Base-by-base conservation (phyloP, 306 rosid species). In the Corylus avellana region DNA sequence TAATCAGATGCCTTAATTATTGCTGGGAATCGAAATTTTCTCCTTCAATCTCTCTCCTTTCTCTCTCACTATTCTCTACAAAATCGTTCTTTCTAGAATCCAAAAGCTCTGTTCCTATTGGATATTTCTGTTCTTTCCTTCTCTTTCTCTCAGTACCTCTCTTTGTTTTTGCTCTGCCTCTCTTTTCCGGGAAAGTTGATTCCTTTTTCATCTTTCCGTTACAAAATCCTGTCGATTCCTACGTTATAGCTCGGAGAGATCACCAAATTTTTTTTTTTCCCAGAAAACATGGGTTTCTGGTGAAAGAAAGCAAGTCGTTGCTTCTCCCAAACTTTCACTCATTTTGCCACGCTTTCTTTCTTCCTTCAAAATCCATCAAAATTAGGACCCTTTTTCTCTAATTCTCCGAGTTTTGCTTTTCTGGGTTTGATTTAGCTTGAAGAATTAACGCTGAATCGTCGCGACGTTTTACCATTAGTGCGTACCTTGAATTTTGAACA, bases 371-470 rank as follows among this genome's bases (percentile, higher is more conserved):
- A 80, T 54, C 44, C 68, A 27, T 75, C 50, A 62, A 56, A 73
- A 73, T 58, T 63, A 17, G 58, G 7, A 59, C 42, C 67, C 14
- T 32, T 16, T 68, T 48, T 29, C 50, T 56, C 8, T 50, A 51
- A 68, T 76, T 70, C 55, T 42, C 48, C 42, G 13, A 61, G 35
- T 20, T 72, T 79, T 73, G 62, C 61, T 80, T 78, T 57, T 57
- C 37, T 18, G 35, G 68, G 71, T 83, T 86, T 71, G 87, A 80
- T 87, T 86, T 67, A 37, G 12, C 78, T 83, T 77, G n/a, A 90
- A 86, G 87, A 56, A 67, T 87, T 83, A 58, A 62, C 79, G 85
- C 75, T 78, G 69, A 75, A 81, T 82, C 80, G 75, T 77, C 78
- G 78, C 51, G 77, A 58, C 76, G 57, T 57, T 74, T 47, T 0